Evolutionary conservation across 106 monocot genomes (phyloP), one percentile per base, ranked within the genome.

Genomic region (Phalaenopsis aphrodite): DNA sequence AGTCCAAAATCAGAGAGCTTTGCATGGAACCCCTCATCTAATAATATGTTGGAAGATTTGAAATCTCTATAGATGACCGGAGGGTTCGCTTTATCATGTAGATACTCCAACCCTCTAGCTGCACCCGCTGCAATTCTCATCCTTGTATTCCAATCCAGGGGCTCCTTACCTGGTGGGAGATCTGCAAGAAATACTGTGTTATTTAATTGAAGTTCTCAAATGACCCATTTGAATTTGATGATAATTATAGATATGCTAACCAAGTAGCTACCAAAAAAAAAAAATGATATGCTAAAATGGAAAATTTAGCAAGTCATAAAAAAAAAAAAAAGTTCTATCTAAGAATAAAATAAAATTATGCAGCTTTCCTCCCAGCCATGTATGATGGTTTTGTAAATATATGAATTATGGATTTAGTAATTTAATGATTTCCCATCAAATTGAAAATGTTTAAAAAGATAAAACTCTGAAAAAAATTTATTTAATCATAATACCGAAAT

Each of bases 1-100:
- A 94, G 91, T 4, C 93, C 93, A 81, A 94, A 94, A 79, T 94
- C 93, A 49, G 93, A 94, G 10, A 94, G 83, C 66, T 94, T 94
- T 56, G 93, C 87, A 41, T 87, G 82, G 73, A 79, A 91, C 15
- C 77, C 86, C 78, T 91, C 86, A 76, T 86, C 93, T 38, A 93
- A 69, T 73, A 93, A 67, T 30, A 93, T 93, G 56, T 93, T 93
- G 18, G 93, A 85, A 37, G 93, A 87, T 82, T 93, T 93, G 79
- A 93, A 91, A 49, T 93, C 93, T 45, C 93, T 83, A 48, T 91
- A 91, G 17, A 91, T 94, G 43, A 94, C 89, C 7, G 89, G 91
- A 14, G 91, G 93, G 17, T 85, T 87, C 2, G 93, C 93, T 75
- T 84, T 86, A 75, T 91, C 87, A 83, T 94, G 93, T 16, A 94